A percentile compares a stretch with the other conserved stretches of the same genome.
phyloP scores from a whole-genome alignment of 176 grass and related monocot species.

The Oryza punctata region DNA sequence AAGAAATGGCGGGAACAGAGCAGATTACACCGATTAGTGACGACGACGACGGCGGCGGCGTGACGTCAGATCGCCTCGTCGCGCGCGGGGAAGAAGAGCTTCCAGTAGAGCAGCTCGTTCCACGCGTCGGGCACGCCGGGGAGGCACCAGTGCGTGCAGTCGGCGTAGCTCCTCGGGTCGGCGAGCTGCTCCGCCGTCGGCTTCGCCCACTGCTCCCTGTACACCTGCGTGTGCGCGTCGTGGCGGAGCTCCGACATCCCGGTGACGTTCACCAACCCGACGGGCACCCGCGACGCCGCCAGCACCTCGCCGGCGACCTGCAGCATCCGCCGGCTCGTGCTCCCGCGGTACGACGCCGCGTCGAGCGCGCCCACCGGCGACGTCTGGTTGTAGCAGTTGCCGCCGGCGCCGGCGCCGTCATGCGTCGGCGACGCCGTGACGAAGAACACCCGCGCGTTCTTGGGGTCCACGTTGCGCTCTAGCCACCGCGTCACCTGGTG shows the following conservation, averaged over 20 bases:
- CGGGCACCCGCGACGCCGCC: conserved; percentile 41
- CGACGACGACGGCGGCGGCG: neutral
- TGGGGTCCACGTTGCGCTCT: conserved; percentile 52
- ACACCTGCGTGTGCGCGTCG: conserved; percentile 62
- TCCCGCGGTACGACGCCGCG: conserved; percentile 36
- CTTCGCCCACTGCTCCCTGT: conserved; percentile 52
- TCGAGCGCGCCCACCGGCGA: conserved; percentile 41
- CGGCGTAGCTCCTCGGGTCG: conserved; percentile 61
- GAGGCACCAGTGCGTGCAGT: conserved; percentile 83
- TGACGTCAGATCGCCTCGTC: conserved; percentile 32
- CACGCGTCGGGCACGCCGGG: conserved; percentile 76
- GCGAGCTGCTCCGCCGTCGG: conserved; percentile 53
- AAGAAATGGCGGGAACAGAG: neutral
- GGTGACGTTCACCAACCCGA: conserved; percentile 67
- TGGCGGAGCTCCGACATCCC: conserved; percentile 59
- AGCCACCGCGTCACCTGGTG: conserved; percentile 57
- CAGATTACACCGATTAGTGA: neutral
- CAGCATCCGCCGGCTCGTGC: conserved; percentile 49
- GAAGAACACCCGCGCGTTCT: conserved; percentile 68
- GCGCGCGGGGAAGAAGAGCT: conserved; percentile 64
- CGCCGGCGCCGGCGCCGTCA: conserved; percentile 45
- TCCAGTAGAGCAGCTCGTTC: conserved; percentile 76
- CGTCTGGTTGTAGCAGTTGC: conserved; percentile 62
- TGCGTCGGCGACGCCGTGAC: conserved; percentile 61
- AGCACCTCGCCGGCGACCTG: conserved; percentile 50